Conservation (phyloP, 208 protist genomes). For the Phytomonas serpens region DNA sequence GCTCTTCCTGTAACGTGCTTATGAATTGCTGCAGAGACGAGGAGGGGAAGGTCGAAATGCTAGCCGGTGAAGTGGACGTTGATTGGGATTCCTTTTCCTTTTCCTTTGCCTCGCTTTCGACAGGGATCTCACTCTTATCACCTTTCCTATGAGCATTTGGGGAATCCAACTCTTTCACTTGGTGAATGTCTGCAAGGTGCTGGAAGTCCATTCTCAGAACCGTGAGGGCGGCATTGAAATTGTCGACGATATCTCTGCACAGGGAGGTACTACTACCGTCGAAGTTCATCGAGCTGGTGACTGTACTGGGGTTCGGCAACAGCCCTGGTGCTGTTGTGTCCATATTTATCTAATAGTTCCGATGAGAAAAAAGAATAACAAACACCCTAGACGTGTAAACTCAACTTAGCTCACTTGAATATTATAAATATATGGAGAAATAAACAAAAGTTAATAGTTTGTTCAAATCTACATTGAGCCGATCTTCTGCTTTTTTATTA, state of each 20-base stretch:
- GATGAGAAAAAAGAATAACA: background rate
- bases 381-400: too few species aligned
- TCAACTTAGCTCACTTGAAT: background rate
- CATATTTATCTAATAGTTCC: background rate
- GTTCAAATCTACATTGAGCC: background rate
- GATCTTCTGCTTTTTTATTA: background rate
- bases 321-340: background rate
- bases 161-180: background rate
- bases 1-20: background rate
- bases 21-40: background rate
- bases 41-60: too few species aligned
- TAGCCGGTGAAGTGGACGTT: background rate
- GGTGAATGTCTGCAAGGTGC: background rate
- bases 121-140: background rate
- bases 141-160: background rate
- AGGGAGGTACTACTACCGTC: background rate
- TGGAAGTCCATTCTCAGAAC: background rate
- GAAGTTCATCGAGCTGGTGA: too few species aligned
- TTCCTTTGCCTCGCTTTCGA: background rate
- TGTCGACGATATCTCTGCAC: background rate
- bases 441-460: background rate
- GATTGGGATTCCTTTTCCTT: background rate
- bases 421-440: conserved; percentile 2
- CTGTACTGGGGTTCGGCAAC: too few species aligned
- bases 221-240: background rate